A percentile compares a stretch with the other conserved stretches of the same genome.
phyloP scores from a whole-genome alignment of 2,329 filamentous ascomycete genomes.

The Emergomyces africanus region DNA sequence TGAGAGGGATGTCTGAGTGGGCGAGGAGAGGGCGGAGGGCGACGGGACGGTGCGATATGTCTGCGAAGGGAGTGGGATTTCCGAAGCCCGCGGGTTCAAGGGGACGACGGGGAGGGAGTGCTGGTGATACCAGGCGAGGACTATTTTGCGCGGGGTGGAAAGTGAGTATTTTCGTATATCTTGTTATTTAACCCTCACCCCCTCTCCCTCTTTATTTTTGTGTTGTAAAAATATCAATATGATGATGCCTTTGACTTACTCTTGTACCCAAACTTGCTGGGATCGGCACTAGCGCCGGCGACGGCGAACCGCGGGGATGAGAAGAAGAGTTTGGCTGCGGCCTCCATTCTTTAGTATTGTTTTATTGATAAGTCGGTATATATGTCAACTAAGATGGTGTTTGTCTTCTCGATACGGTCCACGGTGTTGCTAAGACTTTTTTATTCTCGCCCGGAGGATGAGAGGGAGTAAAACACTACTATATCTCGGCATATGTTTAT shows the following conservation, averaged over 20 bases:
- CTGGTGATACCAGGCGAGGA: constrained; percentile 78
- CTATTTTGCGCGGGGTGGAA: constrained; percentile 31
- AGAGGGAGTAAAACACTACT: not conserved
- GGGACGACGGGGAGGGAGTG: constrained; percentile 67
- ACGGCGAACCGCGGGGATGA: constrained; percentile 69
- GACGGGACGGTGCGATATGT: constrained; percentile 53
- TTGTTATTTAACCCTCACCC: too few relatives aligned
- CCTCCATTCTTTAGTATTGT: constrained; percentile 42
- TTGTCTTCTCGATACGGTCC: not conserved
- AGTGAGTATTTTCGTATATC: not conserved
- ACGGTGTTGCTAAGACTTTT: too few relatives aligned
- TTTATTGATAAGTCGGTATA: not conserved
- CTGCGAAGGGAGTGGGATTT: constrained; percentile 49
- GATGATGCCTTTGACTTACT: constrained; percentile 36
- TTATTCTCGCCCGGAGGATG: not conserved
- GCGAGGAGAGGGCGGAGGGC: constrained; percentile 52
- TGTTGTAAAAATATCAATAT: constrained; percentile 5
- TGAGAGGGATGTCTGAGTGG: constrained; percentile 60
- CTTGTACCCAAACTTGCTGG: constrained; percentile 78
- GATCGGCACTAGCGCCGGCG: constrained; percentile 75
- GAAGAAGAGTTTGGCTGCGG: constrained; percentile 68
- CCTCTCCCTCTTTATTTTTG: not conserved
- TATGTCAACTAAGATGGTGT: not conserved
- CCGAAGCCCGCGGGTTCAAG: constrained; percentile 60
- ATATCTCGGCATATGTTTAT: not conserved